A percentile compares a stretch with the other conserved stretches of the same genome.
Conservation (phyloP, 768 basidiomycete genomes). For the Strobilomyces confusus region DNA sequence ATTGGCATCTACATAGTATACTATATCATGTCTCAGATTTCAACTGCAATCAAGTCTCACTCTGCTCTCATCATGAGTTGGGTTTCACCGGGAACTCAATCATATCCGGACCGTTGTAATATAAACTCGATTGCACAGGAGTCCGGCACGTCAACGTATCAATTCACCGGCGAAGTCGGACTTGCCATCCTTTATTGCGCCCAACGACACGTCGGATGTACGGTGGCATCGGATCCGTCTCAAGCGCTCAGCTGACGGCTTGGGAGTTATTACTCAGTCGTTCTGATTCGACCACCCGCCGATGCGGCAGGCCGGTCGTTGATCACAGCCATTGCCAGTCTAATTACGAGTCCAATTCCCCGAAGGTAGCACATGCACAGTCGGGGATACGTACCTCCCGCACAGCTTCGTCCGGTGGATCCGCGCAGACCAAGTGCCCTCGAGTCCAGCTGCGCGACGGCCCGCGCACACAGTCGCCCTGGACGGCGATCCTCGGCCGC, state of each 20-base stretch:
- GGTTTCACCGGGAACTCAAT: not conserved
- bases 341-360: not conserved
- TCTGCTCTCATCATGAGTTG: not conserved
- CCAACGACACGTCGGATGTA: not conserved
- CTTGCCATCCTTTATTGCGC: not conserved
- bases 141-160: not conserved
- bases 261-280: not conserved
- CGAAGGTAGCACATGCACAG: not conserved
- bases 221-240: not conserved
- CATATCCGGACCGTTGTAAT: not conserved
- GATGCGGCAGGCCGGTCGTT: not conserved
- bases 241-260: not conserved
- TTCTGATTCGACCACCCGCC: not conserved
- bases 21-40: not conserved
- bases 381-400: not conserved
- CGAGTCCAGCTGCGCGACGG: too few species aligned
- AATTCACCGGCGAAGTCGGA: conserved; percentile 7
- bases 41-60: not conserved
- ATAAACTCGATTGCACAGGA: not conserved
- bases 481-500: not conserved
- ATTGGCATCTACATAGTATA: conserved; percentile 2
- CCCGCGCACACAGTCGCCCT: too few species aligned
- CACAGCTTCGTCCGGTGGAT: not conserved
- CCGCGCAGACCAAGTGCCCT: not conserved
- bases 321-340: not conserved